These are phyloP conservation scores for Trichoderma arundinaceum DNA, from an alignment of 2,329 filamentous ascomycete species.

Conservation along the genomic window DNA sequence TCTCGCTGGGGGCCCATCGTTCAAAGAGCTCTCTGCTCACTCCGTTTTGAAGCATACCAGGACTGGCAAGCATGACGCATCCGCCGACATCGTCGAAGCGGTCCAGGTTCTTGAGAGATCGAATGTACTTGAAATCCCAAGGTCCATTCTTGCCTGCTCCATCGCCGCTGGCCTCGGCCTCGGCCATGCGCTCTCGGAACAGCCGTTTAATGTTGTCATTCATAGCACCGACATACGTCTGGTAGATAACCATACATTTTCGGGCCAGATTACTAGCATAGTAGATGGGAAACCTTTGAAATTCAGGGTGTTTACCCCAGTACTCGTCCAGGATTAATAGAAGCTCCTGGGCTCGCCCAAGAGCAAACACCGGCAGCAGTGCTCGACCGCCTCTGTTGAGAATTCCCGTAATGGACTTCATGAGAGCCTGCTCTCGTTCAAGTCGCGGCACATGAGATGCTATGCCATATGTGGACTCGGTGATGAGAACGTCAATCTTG, in stretches of 20 bases:
- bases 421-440: constrained; percentile 89
- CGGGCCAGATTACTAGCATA: constrained; percentile 94
- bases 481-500: constrained; percentile 95
- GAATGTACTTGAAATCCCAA: constrained; percentile 96
- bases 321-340: constrained; percentile 96
- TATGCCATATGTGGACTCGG: constrained; percentile 96
- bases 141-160: constrained; percentile 78
- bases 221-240: constrained; percentile 98
- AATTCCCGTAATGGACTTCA: constrained; percentile 93
- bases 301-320: constrained; percentile 88
- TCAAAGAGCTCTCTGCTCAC: constrained; percentile 92
- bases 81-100: constrained; percentile 94
- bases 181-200: constrained; percentile 91
- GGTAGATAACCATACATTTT: constrained; percentile 98
- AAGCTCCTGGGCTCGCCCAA: constrained; percentile 91
- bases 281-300: constrained; percentile 92
- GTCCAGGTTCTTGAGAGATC: constrained; percentile 89
- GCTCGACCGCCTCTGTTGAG: constrained; percentile 91
- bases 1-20: constrained; percentile 92
- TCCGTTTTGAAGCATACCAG: constrained; percentile 97
- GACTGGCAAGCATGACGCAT: constrained; percentile 96
- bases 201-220: constrained; percentile 98
- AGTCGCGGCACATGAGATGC: constrained; percentile 89
- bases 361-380: constrained; percentile 91
- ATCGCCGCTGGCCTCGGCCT: constrained; percentile 81